A percentile compares a stretch with the other conserved stretches of the same genome.
Evolutionary conservation across 2,329 filamentous ascomycete species (phyloP).

Genomic region (Torrubiellomyces zombiae): DNA sequence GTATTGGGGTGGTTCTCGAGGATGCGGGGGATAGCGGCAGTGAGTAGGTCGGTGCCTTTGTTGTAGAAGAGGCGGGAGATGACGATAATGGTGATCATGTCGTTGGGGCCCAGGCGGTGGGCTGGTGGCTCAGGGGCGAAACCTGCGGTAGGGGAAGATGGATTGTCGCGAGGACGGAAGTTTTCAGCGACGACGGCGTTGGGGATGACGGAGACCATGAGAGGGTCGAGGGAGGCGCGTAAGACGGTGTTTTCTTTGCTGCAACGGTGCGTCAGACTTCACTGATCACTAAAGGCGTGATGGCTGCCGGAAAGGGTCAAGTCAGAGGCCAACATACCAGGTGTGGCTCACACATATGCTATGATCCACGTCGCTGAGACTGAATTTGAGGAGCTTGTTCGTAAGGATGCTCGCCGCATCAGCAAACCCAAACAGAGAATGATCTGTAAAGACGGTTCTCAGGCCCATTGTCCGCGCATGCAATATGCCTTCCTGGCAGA

Average conservation of each 20-base stretch:
- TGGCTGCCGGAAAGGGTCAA: too few relatives aligned
- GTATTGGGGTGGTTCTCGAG: constrained; percentile 81
- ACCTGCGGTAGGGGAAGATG: constrained; percentile 15
- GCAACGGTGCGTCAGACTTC: too few relatives aligned
- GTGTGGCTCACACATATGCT: constrained; percentile 98
- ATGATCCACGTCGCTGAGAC: constrained; percentile 89
- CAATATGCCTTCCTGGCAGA: constrained; percentile 88
- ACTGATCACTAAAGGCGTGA: too few relatives aligned
- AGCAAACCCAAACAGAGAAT: constrained; percentile 92
- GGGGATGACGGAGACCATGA: constrained; percentile 96
- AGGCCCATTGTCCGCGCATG: constrained; percentile 94
- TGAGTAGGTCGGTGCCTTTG: constrained; percentile 94
- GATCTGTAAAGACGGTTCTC: constrained; percentile 91
- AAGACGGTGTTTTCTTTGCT: constrained; percentile 98
- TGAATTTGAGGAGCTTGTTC: constrained; percentile 95
- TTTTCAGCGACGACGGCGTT: constrained; percentile 96
- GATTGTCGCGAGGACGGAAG: constrained; percentile 51
- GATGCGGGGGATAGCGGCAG: constrained; percentile 85
- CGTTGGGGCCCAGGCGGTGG: constrained; percentile 59
- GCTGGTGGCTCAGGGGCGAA: constrained; percentile 34
- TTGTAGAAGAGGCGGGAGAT: constrained; percentile 98
- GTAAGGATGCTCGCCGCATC: constrained; percentile 91
- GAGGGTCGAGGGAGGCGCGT: constrained; percentile 78
- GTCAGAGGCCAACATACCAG: constrained; percentile 39
- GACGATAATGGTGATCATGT: constrained; percentile 89